Evolutionary conservation across 1,284 basidiomycete species (phyloP).

Genomic region (Malassezia globosa): DNA sequence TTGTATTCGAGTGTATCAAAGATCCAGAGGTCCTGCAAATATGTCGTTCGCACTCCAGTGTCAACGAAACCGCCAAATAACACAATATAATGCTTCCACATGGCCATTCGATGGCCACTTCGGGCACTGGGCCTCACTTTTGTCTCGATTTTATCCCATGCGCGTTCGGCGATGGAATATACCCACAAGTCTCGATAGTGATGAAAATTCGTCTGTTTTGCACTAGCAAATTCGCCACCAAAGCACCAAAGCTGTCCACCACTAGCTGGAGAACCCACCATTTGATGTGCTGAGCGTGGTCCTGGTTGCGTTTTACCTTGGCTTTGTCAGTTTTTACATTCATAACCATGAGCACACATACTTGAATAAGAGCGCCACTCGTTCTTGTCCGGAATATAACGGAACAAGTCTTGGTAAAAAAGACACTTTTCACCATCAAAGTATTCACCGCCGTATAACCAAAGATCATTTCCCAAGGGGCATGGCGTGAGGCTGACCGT

Average conservation of each 20-base stretch:
- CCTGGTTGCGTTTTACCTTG: slow-evolving; percentile 40
- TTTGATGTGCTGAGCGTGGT: slow-evolving; percentile 42
- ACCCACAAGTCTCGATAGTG: slow-evolving; percentile 63
- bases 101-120: slow-evolving; percentile 71
- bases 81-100: slow-evolving; percentile 73
- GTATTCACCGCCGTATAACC: slow-evolving; percentile 46
- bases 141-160: slow-evolving; percentile 81
- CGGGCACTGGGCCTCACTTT: slow-evolving; percentile 69
- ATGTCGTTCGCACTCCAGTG: slow-evolving; percentile 61
- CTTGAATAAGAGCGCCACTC: slow-evolving; percentile 41
- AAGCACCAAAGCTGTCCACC: slow-evolving; percentile 47
- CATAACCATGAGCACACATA: neutral
- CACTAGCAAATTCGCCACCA: slow-evolving; percentile 54
- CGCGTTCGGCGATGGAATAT: slow-evolving; percentile 48
- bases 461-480: slow-evolving; percentile 42
- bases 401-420: slow-evolving; percentile 44
- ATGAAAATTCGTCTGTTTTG: slow-evolving; percentile 76
- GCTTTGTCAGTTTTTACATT: neutral
- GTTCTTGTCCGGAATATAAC: slow-evolving; percentile 38
- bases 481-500: slow-evolving; percentile 30
- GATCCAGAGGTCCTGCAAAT: slow-evolving; percentile 74
- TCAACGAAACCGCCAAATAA: slow-evolving; percentile 81
- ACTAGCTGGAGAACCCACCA: slow-evolving; percentile 33
- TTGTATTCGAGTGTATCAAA: slow-evolving; percentile 78
- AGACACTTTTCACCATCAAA: slow-evolving; percentile 41